phyloP scores from a whole-genome alignment of 768 basidiomycete species.

The Favolaschia claudopus region DNA sequence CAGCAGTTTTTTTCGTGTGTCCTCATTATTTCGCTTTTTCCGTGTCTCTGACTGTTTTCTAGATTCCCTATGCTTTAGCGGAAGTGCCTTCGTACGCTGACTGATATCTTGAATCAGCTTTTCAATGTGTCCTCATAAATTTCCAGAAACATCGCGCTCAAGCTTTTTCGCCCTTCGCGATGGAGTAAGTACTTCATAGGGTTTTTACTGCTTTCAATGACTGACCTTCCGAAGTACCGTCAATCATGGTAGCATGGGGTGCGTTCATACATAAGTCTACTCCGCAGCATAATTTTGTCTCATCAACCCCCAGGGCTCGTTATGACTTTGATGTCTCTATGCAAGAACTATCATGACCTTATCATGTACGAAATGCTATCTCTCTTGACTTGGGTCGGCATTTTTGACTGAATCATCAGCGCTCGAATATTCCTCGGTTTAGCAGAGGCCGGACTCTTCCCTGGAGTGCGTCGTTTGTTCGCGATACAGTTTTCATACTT shows the following conservation, averaged over 20 bases:
- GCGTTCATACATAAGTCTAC: background rate
- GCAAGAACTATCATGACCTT: conserved; percentile 33
- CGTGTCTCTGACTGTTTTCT: background rate
- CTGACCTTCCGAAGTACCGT: conserved; percentile 25
- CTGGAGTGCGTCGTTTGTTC: conserved; percentile 36
- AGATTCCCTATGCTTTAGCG: conserved; percentile 38
- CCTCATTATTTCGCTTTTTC: background rate
- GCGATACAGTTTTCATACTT: background rate
- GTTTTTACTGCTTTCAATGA: background rate
- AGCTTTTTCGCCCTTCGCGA: conserved; percentile 34
- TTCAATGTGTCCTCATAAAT: background rate
- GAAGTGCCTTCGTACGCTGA: conserved; percentile 37
- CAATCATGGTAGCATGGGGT: conserved; percentile 39
- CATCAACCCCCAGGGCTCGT: conserved; percentile 25
- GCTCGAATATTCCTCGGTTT: conserved; percentile 49
- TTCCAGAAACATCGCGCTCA: conserved; percentile 33
- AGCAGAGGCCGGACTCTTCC: conserved; percentile 49
- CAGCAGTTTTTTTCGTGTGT: conserved; percentile 37
- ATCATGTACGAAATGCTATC: conserved; percentile 24
- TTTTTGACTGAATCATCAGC: conserved; percentile 23
- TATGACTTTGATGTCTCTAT: conserved; percentile 39
- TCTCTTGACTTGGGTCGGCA: background rate
- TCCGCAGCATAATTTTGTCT: background rate
- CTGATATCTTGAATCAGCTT: background rate
- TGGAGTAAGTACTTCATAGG: conserved; percentile 30